Evolutionary conservation across 208 protist genomes (phyloP).

Genomic region (Wallacemonas rigidus): DNA sequence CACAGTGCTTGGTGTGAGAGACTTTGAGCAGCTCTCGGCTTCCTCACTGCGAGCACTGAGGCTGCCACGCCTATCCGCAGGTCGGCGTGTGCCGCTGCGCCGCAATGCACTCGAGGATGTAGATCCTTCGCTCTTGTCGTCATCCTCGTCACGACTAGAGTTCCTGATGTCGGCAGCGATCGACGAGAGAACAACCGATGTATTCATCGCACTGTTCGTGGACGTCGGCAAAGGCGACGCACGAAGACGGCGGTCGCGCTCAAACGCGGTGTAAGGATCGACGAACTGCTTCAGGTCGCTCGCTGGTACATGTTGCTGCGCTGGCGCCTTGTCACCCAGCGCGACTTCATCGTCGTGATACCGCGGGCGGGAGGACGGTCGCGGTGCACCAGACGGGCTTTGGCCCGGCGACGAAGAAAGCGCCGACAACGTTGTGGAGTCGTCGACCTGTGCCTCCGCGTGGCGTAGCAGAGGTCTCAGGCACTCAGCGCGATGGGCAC

Average conservation of each 20-base stretch:
- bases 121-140: no score
- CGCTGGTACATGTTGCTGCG: slow-evolving; percentile 11
- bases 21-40: neutral
- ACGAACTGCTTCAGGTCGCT: slow-evolving; percentile 19
- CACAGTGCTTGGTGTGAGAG: neutral
- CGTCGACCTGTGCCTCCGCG: neutral
- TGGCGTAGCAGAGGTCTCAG: neutral
- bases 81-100: neutral
- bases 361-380: neutral
- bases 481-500: slow-evolving; percentile 7
- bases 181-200: neutral
- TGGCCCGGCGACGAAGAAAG: neutral
- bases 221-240: neutral
- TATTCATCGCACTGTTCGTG: neutral
- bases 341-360: neutral
- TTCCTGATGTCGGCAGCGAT: neutral
- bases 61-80: neutral
- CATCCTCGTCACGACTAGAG: no score
- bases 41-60: neutral
- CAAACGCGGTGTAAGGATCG: slow-evolving; percentile 26
- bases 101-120: neutral
- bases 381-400: neutral
- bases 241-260: neutral
- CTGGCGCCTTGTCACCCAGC: no score
- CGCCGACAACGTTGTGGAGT: neutral